phyloP scores from a whole-genome alignment of 805 yeast species.

The Cyberlindnera saturnus region DNA sequence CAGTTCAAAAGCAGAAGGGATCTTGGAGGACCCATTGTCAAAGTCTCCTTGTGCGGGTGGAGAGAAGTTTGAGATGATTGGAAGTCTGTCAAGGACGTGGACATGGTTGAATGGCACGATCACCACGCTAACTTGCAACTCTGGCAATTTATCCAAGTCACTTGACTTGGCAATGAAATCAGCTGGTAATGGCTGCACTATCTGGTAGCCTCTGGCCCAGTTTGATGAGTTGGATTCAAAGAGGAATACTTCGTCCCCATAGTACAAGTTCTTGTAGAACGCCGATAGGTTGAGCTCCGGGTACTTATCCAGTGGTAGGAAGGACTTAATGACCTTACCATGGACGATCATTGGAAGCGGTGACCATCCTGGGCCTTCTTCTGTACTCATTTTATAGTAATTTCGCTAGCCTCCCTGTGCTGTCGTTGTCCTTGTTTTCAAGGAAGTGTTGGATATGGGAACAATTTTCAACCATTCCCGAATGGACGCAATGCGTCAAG shows the following conservation, averaged over 20 bases:
- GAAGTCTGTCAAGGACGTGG: constrained; percentile 36
- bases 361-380: constrained; percentile 30
- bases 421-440: no score
- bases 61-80: constrained; percentile 31
- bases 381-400: not conserved
- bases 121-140: constrained; percentile 43
- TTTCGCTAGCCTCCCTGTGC: no score
- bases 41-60: constrained; percentile 25
- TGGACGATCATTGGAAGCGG: constrained; percentile 41
- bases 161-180: constrained; percentile 57
- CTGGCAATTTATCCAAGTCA: constrained; percentile 59
- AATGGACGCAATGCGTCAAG: no score
- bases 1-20: constrained; percentile 32
- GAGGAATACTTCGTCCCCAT: constrained; percentile 73
- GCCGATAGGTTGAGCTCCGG: constrained; percentile 29
- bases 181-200: constrained; percentile 63
- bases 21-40: constrained; percentile 16
- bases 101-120: constrained; percentile 58
- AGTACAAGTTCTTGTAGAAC: constrained; percentile 49
- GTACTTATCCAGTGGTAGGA: constrained; percentile 37
- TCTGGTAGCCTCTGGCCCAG: constrained; percentile 79
- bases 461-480: no score
- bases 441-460: no score
- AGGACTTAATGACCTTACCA: constrained; percentile 38
- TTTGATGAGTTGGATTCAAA: constrained; percentile 55